Conservation (phyloP, 192 early-diverging fungal species). For the Coemansia pectinata region DNA sequence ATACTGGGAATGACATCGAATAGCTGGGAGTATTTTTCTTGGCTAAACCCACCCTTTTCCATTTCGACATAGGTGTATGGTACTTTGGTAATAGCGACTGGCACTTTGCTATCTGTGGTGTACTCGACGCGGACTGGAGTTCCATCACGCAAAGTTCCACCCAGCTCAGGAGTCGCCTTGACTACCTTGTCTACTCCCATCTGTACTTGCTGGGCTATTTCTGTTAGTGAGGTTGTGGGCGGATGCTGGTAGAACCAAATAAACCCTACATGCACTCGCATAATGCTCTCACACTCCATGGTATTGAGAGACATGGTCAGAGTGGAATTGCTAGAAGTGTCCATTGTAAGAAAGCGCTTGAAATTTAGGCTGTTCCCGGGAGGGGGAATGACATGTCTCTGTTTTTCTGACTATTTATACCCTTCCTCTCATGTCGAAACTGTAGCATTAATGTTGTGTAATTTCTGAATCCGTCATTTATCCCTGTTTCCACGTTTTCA, state of each 20-base stretch:
- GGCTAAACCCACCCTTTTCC: slow-evolving; percentile 11
- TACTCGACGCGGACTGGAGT: background rate
- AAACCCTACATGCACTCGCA: slow-evolving; percentile 28
- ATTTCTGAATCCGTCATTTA: no score
- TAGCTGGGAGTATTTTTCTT: slow-evolving; percentile 13
- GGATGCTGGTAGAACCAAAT: slow-evolving; percentile 18
- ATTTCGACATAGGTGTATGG: slow-evolving; percentile 1
- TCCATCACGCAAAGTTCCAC: slow-evolving; percentile 9
- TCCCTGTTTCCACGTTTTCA: background rate
- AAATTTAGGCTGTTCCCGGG: background rate
- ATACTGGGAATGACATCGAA: slow-evolving; percentile 7
- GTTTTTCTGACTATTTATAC: no score
- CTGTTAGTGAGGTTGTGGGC: background rate
- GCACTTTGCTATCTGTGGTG: background rate
- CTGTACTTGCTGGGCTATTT: background rate
- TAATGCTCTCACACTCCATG: slow-evolving; percentile 10
- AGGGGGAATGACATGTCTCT: background rate
- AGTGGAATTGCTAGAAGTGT: background rate
- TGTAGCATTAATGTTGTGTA: no score
- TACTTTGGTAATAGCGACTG: background rate
- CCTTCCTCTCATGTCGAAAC: no score
- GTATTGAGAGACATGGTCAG: background rate
- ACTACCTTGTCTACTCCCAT: slow-evolving; percentile 11
- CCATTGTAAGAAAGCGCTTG: background rate
- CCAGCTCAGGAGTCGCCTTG: slow-evolving; percentile 11